phyloP scores from a whole-genome alignment of 148 eudicot species.

The Gaultheria prostrata region DNA sequence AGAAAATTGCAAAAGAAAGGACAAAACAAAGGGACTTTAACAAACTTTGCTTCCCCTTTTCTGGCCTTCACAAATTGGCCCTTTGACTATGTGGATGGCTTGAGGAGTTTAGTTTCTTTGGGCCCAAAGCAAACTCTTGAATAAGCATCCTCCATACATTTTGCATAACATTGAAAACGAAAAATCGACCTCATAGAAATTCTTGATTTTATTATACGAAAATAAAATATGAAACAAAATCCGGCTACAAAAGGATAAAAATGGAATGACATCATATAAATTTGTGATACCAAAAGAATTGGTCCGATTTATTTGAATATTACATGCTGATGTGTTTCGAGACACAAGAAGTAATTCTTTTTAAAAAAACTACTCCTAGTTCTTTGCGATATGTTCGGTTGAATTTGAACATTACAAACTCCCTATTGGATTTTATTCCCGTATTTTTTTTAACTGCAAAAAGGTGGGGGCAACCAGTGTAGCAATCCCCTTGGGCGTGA shows the following conservation, averaged over 20 bases:
- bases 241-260: not conserved
- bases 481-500: too few species aligned
- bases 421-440: too few species aligned
- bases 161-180: not conserved
- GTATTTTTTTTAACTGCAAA: too few species aligned
- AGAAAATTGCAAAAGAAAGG: not conserved
- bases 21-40: not conserved
- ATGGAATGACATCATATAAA: not conserved
- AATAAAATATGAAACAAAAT: not conserved
- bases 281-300: not conserved
- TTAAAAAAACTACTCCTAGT: too few species aligned
- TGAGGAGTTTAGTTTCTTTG: too few species aligned
- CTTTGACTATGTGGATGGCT: not conserved
- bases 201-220: not conserved
- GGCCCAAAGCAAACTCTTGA: not conserved
- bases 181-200: not conserved
- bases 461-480: too few species aligned
- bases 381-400: too few species aligned
- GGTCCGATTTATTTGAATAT: too few species aligned
- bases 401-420: too few species aligned
- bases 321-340: too few species aligned
- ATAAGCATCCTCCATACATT: not conserved
- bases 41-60: not conserved
- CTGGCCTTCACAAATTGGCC: not conserved
- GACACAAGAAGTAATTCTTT: too few species aligned